Evolutionary conservation across 257 asterid genomes (phyloP).

Genomic region (Parsonsia alboflavescens): DNA sequence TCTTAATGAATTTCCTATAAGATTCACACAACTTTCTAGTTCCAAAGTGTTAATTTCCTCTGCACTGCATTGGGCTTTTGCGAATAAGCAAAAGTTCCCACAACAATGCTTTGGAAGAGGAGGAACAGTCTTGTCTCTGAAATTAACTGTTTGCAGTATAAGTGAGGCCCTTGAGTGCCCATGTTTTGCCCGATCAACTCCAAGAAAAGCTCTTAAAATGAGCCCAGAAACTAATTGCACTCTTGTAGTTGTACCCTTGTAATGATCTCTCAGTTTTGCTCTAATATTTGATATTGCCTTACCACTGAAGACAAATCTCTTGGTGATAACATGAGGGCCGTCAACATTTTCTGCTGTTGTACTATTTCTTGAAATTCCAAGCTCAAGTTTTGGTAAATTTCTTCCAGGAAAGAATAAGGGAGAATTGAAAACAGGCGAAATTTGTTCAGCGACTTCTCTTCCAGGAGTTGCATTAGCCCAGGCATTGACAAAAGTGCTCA

Average conservation of each 20-base stretch:
- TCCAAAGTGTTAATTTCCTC: not conserved
- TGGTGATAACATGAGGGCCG: slow-evolving; percentile 11
- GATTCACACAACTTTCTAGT: slow-evolving; percentile 3
- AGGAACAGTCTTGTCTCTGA: slow-evolving; percentile 20
- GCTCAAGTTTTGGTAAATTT: not conserved
- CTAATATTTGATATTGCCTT: slow-evolving; percentile 12
- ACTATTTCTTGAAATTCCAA: not conserved
- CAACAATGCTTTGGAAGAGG: slow-evolving; percentile 20
- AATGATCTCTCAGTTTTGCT: not conserved
- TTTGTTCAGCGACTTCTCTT: not conserved
- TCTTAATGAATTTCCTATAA: not conserved
- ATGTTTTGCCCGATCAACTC: not conserved
- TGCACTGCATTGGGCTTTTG: not conserved
- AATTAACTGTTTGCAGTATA: slow-evolving; percentile 11
- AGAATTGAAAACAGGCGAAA: slow-evolving; percentile 17
- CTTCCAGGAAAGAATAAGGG: slow-evolving; percentile 20
- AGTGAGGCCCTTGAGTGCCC: slow-evolving; percentile 12
- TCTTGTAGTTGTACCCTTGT: slow-evolving; percentile 8
- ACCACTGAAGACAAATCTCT: slow-evolving; percentile 19
- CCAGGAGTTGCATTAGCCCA: slow-evolving; percentile 22
- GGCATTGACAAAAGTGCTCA: slow-evolving; percentile 22
- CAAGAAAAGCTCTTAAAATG: slow-evolving; percentile 18
- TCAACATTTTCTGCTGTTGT: not conserved
- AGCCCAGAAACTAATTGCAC: slow-evolving; percentile 19
- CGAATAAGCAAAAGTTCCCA: slow-evolving; percentile 20